These are phyloP conservation scores for Didymella segeticola DNA, from an alignment of 2,329 filamentous ascomycete genomes.

Conservation along the genomic window DNA sequence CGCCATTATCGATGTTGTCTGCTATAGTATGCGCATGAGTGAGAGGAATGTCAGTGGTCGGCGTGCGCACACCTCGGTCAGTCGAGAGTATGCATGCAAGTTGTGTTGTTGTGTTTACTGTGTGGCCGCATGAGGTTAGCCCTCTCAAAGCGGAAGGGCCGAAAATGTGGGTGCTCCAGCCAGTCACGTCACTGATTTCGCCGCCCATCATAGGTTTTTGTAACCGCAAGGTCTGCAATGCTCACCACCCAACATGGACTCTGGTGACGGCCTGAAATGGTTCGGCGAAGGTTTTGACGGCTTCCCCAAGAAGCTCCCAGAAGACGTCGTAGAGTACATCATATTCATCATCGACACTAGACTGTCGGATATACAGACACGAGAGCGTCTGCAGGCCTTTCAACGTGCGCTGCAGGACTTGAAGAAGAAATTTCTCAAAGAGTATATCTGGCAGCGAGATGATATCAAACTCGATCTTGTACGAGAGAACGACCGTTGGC, in stretches of 20 bases:
- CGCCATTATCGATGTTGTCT: constrained; percentile 48
- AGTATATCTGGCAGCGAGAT: constrained; percentile 96
- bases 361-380: constrained; percentile 61
- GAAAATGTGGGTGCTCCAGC: constrained; percentile 16
- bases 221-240: constrained; percentile 40
- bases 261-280: constrained; percentile 65
- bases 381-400: constrained; percentile 72
- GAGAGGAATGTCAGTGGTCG: constrained; percentile 30
- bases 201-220: constrained; percentile 20
- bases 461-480: constrained; percentile 71
- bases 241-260: constrained; percentile 17
- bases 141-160: constrained; percentile 21
- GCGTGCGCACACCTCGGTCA: constrained; percentile 22
- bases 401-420: constrained; percentile 72
- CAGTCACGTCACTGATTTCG: constrained; percentile 32
- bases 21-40: constrained; percentile 36
- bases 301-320: constrained; percentile 73
- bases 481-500: constrained; percentile 64
- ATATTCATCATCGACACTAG: constrained; percentile 72
- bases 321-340: constrained; percentile 86
- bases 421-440: constrained; percentile 70
- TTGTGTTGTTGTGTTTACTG: constrained; percentile 22
- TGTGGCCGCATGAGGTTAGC: constrained; percentile 7
- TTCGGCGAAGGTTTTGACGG: constrained; percentile 70
- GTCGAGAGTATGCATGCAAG: constrained; percentile 4